phyloP scores from a whole-genome alignment of 2,329 filamentous ascomycete genomes.

The Aureobasidium uvarum region DNA sequence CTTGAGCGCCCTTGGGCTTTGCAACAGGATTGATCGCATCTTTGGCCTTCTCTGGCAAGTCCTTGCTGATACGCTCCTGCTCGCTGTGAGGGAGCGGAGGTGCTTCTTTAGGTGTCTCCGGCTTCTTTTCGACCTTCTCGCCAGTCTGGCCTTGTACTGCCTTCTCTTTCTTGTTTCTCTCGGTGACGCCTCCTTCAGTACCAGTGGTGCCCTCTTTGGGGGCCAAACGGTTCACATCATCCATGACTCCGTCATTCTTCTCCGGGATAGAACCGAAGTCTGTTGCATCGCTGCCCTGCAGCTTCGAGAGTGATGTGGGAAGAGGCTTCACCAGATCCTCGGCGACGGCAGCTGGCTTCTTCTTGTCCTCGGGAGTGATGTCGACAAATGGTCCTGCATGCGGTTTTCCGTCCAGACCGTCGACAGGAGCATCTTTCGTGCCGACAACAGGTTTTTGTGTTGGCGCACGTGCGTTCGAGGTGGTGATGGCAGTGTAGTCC shows the following conservation, averaged over 20 bases:
- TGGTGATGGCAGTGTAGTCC: constrained; percentile 33
- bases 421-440: constrained; percentile 81
- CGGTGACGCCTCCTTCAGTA: constrained; percentile 83
- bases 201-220: constrained; percentile 85
- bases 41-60: constrained; percentile 32
- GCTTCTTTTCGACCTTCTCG: constrained; percentile 72
- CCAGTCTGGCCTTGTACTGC: constrained; percentile 63
- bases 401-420: constrained; percentile 90
- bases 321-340: constrained; percentile 35
- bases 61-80: constrained; percentile 60
- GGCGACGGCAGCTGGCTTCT: constrained; percentile 30
- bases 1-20: constrained; percentile 39
- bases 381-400: constrained; percentile 80
- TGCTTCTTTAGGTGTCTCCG: constrained; percentile 79
- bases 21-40: constrained; percentile 38
- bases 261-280: constrained; percentile 47
- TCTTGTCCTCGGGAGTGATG: constrained; percentile 40
- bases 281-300: constrained; percentile 50
- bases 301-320: constrained; percentile 36
- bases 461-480: constrained; percentile 15
- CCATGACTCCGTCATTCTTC: constrained; percentile 80
- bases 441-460: constrained; percentile 42
- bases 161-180: constrained; percentile 76
- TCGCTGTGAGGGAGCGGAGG: constrained; percentile 80
- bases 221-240: constrained; percentile 71